Base-by-base conservation (phyloP, 108 stramenopile species). In the Fragilaria radians region DNA sequence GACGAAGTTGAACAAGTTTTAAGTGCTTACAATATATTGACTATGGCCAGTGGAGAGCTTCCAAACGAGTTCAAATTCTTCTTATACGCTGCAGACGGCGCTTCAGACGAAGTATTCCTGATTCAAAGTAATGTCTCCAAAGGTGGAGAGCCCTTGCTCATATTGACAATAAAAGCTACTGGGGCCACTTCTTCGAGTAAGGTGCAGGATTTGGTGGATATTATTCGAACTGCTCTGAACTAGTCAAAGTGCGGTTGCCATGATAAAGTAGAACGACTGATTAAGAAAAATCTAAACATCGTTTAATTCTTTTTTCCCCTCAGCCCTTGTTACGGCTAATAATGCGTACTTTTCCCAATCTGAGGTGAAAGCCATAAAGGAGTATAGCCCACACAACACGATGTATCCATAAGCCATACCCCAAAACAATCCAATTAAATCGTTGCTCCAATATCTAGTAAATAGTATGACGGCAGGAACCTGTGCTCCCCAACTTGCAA, bases 31-130 rank as follows among this genome's bases (percentile, higher is more conserved):
- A 54, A 66, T 51, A 61, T 96, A 25, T 66, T 69, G 50, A 93
- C 92, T 30, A 96, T 96, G 89, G 95, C 95, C 0, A 92, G 90
- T 63, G 95, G 95, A 48, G 92, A 96, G 55, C 66, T 92, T 46
- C 81, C 80, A 5, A 70, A 64, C 1, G 88, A 92, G 59, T 79
- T 90, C 75, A 96, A 96, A 62, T 87, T 96, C 70, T 96, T 90
- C 67, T 54, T 96, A 32, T 96, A 90, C 50, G 82, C 82, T 2
- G 67, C 86, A 57, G 86, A 92, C 32, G 65, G 61, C 27, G 55
- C 54, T 24, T 50, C 59, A 5, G 85, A 85, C 52, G 57, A 57
- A 19, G 62, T 73, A 9, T 73, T 89, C 34, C 59, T 93, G 71
- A 66, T 93, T 52, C 85, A 93, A 62, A 64, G 82, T 7, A 82